These are phyloP conservation scores for Eleusine indica DNA, from an alignment of 176 grass and related monocot species.

Conservation along the genomic window DNA sequence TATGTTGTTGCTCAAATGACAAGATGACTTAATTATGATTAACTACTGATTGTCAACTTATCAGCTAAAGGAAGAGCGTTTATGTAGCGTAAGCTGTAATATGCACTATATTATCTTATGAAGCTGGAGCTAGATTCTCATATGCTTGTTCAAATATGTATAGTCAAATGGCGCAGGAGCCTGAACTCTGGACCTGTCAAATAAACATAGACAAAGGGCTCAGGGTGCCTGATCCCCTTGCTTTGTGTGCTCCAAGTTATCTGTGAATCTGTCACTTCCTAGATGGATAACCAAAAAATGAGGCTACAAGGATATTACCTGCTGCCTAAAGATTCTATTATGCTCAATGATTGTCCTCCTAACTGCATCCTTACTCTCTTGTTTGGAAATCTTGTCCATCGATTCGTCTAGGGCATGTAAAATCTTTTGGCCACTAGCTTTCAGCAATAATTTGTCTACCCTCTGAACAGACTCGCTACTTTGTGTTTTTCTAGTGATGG, in stretches of 20 bases:
- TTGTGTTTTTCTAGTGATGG: conserved; percentile 21
- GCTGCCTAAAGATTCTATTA: conserved; percentile 77
- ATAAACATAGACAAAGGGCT: not conserved
- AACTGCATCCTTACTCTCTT: conserved; percentile 56
- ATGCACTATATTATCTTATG: conserved; percentile 20
- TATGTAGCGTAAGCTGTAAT: conserved; percentile 19
- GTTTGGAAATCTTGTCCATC: conserved; percentile 60
- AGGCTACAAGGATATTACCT: conserved; percentile 46
- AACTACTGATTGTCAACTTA: conserved; percentile 21
- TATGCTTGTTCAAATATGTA: conserved; percentile 22
- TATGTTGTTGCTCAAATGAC: not conserved
- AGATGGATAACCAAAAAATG: conserved; percentile 1
- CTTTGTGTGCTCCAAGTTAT: conserved; percentile 5
- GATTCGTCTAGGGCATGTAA: conserved; percentile 35
- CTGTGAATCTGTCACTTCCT: not conserved
- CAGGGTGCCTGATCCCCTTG: not conserved
- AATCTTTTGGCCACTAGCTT: conserved; percentile 33
- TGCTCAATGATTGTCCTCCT: conserved; percentile 73
- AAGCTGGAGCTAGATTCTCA: not conserved
- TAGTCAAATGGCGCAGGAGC: not conserved
- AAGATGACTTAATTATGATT: conserved; percentile 8
- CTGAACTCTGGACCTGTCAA: conserved; percentile 15
- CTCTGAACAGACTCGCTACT: conserved; percentile 39
- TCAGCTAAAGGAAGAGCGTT: conserved; percentile 13
- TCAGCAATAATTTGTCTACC: conserved; percentile 46